phyloP scores from a whole-genome alignment of 345 rosid genomes.

The Hibiscus tridactylites region DNA sequence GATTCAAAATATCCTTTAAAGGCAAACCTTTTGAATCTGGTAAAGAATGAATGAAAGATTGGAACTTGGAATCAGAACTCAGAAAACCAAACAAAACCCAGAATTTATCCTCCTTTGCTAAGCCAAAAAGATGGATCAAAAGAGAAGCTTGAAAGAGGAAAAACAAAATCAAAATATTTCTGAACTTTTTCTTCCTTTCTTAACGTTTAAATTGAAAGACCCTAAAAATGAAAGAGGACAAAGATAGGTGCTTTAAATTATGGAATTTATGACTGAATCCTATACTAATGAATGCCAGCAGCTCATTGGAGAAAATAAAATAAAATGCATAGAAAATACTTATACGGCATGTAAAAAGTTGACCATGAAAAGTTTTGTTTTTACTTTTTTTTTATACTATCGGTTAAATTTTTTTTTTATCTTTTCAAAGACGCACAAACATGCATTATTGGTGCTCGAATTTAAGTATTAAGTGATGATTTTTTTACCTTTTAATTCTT shows the following conservation, averaged over 20 bases:
- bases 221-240: not conserved
- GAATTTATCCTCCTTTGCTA: slow-evolving; percentile 5
- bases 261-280: not conserved
- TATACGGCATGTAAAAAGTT: not conserved
- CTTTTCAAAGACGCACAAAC: no score
- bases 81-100: slow-evolving; percentile 4
- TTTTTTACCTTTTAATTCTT: not conserved
- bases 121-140: slow-evolving; percentile 11
- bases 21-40: not conserved
- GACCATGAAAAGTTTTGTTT: not conserved
- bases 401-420: no score
- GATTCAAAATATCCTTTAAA: not conserved
- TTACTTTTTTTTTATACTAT: no score
- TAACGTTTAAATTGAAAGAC: not conserved
- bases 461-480: no score
- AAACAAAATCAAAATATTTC: not conserved
- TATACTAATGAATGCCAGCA: not conserved
- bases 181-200: not conserved
- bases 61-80: slow-evolving; percentile 5
- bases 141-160: not conserved
- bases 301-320: not conserved
- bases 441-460: no score
- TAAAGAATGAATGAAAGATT: not conserved
- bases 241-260: not conserved
- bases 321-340: not conserved